Conservation (phyloP, 2,329 filamentous ascomycete genomes). For the Didymella sp. region DNA sequence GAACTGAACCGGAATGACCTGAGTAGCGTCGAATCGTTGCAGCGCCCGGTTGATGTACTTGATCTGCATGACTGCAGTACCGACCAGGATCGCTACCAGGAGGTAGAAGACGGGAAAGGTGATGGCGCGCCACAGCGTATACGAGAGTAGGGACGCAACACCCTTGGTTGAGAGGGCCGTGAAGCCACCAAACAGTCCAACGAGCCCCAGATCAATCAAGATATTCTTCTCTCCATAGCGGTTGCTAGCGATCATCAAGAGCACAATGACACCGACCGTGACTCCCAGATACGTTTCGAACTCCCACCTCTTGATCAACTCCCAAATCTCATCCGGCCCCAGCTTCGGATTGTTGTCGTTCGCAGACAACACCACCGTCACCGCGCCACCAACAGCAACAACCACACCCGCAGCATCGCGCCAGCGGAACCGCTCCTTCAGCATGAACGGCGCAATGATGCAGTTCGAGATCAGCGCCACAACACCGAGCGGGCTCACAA, state of each 20-base stretch:
- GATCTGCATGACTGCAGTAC: conserved; percentile 93
- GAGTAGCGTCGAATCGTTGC: conserved; percentile 94
- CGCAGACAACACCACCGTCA: conserved; percentile 91
- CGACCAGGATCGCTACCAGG: conserved; percentile 78
- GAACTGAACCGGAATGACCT: conserved; percentile 97
- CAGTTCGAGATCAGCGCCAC: conserved; percentile 97
- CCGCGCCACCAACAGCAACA: conserved; percentile 84
- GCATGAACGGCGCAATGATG: conserved; percentile 90
- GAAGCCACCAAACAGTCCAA: conserved; percentile 93
- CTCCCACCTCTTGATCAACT: conserved; percentile 82
- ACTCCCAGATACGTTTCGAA: conserved; percentile 91
- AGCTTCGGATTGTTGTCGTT: conserved; percentile 89
- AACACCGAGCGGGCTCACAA: conserved; percentile 95
- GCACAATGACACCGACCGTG: conserved; percentile 74
- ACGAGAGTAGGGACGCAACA: conserved; percentile 91
- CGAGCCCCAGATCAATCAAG: conserved; percentile 88
- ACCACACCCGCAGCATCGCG: conserved; percentile 89
- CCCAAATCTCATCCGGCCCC: conserved; percentile 88
- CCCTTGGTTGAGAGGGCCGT: conserved; percentile 97
- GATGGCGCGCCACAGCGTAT: conserved; percentile 85
- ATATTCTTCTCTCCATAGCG: conserved; percentile 86
- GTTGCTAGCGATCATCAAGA: conserved; percentile 82
- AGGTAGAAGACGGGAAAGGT: conserved; percentile 91
- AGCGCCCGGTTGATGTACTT: conserved; percentile 92
- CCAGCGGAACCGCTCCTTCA: conserved; percentile 86